These are phyloP conservation scores for Passiflora organensis DNA, from an alignment of 345 rosid species.

Conservation along the genomic window DNA sequence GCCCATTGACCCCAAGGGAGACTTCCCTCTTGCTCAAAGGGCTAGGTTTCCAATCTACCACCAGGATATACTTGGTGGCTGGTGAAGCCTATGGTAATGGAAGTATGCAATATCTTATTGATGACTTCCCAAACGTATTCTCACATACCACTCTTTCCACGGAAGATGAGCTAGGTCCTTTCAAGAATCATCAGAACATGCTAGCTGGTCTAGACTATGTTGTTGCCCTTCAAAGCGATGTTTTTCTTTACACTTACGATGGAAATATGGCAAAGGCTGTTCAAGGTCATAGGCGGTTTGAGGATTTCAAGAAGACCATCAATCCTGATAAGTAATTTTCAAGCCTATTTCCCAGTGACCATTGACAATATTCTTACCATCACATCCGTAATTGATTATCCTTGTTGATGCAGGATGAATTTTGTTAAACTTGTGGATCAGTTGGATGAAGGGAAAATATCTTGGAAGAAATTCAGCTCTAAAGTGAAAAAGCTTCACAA, in stretches of 20 bases:
- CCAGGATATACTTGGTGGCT: constrained; percentile 88
- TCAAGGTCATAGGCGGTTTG: constrained; percentile 87
- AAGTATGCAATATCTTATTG: constrained; percentile 63
- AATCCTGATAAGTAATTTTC: constrained; percentile 71
- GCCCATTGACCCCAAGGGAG: constrained; percentile 93
- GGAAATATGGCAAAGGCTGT: constrained; percentile 99
- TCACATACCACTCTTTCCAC: constrained; percentile 82
- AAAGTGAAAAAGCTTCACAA: constrained; percentile 75
- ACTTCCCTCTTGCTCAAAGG: constrained; percentile 85
- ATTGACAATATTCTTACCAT: background rate
- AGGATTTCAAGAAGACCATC: constrained; percentile 80
- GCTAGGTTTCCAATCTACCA: constrained; percentile 64
- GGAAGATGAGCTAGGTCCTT: constrained; percentile 65
- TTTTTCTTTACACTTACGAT: constrained; percentile 78
- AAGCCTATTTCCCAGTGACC: background rate
- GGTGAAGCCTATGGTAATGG: constrained; percentile 92
- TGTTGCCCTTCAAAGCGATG: constrained; percentile 85
- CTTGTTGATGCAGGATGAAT: constrained; percentile 54
- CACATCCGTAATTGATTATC: background rate
- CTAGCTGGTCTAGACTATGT: constrained; percentile 86
- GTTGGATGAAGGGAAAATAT: constrained; percentile 62
- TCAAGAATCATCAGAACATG: constrained; percentile 85
- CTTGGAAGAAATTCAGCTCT: constrained; percentile 85
- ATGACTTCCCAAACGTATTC: constrained; percentile 68
- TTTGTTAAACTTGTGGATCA: constrained; percentile 80